Percentiles rank a stretch among this genome's conserved stretches.
These are phyloP conservation scores for Skeletonema marinoi DNA, from an alignment of 108 stramenopile species.

Conservation along the genomic window DNA sequence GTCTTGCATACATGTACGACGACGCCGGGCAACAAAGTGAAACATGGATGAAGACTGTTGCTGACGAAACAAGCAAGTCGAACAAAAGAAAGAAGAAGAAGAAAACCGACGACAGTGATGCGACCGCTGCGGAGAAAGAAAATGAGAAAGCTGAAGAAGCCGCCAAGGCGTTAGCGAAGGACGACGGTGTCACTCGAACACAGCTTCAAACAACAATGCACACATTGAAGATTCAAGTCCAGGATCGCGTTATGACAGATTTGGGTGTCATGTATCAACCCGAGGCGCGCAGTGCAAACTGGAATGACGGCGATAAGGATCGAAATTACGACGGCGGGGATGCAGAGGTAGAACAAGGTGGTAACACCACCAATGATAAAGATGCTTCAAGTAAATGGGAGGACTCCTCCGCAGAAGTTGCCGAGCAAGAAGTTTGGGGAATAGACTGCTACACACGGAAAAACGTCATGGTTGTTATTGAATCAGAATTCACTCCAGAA, in stretches of 20 bases:
- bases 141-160: constrained; percentile 57
- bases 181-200: constrained; percentile 84
- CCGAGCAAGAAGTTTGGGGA: constrained; percentile 90
- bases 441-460: constrained; percentile 87
- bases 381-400: constrained; percentile 5
- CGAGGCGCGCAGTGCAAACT: constrained; percentile 80
- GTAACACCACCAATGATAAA: background rate
- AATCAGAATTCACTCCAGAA: constrained; percentile 63
- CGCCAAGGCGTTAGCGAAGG: constrained; percentile 66
- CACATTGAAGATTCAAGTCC: constrained; percentile 71
- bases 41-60: constrained; percentile 88
- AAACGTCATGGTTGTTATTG: constrained; percentile 72
- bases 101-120: constrained; percentile 9
- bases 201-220: constrained; percentile 77
- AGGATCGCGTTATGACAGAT: constrained; percentile 87
- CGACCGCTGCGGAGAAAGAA: constrained; percentile 18
- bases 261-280: constrained; percentile 68
- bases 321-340: constrained; percentile 39
- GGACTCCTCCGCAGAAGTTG: constrained; percentile 57
- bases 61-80: constrained; percentile 51
- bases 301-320: constrained; percentile 50
- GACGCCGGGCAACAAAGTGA: constrained; percentile 81
- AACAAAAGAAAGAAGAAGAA: constrained; percentile 43
- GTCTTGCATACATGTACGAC: constrained; percentile 78
- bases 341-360: constrained; percentile 45